phyloP scores from a whole-genome alignment of 2,329 filamentous ascomycete genomes.

The Venturia aucupariae region DNA sequence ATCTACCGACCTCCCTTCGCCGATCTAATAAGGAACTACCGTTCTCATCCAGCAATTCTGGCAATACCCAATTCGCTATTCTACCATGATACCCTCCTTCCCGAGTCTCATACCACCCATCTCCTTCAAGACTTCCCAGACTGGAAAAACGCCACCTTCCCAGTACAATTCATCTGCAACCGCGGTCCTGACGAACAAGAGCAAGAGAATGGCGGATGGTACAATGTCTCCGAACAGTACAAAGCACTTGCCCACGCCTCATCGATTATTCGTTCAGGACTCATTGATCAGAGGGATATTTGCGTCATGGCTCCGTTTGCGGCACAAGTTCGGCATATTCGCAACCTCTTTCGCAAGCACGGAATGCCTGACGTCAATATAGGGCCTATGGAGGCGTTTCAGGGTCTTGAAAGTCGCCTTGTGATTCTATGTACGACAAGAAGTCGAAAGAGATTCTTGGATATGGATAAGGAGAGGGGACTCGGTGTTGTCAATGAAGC shows the following conservation, averaged over 20 bases:
- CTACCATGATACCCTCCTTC: constrained; percentile 37
- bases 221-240: constrained; percentile 25
- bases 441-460: constrained; percentile 25
- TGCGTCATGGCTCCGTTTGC: constrained; percentile 37
- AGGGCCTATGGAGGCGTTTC: constrained; percentile 38
- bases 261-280: constrained; percentile 21
- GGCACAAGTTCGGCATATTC: constrained; percentile 35
- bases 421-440: constrained; percentile 38
- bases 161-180: constrained; percentile 34
- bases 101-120: constrained; percentile 26
- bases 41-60: constrained; percentile 38
- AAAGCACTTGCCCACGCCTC: constrained; percentile 25
- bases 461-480: constrained; percentile 23
- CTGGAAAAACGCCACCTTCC: constrained; percentile 33
- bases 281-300: constrained; percentile 28
- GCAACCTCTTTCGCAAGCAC: constrained; percentile 26
- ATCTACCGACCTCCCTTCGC: constrained; percentile 35
- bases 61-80: constrained; percentile 33
- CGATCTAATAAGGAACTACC: constrained; percentile 38
- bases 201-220: constrained; percentile 32
- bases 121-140: constrained; percentile 25
- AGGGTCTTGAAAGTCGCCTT: constrained; percentile 35
- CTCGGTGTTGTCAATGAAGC: constrained; percentile 30
- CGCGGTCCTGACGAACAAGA: constrained; percentile 32
- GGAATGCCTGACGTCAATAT: constrained; percentile 33